A percentile compares a stretch with the other conserved stretches of the same genome.
These are phyloP conservation scores for Trichoderma parareesei DNA, from an alignment of 495 filamentous ascomycete genomes.

Conservation along the genomic window DNA sequence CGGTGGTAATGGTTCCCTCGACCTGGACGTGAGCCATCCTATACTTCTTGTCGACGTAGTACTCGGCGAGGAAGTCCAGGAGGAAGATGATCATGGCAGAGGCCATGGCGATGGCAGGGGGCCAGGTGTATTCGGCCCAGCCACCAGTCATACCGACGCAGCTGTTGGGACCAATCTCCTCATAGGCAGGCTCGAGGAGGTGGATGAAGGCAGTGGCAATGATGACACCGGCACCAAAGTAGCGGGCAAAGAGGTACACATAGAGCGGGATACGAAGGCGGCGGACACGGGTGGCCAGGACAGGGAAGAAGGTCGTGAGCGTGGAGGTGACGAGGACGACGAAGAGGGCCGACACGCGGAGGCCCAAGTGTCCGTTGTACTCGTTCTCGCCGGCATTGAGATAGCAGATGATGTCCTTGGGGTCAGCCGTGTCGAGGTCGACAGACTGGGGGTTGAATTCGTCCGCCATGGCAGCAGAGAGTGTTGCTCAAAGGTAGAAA, in stretches of 20 bases:
- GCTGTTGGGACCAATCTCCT: background rate
- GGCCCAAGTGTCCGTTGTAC: conserved; percentile 44
- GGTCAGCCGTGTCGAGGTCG: conserved; percentile 17
- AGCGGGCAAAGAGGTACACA: conserved; percentile 28
- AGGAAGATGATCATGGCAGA: conserved; percentile 56
- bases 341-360: conserved; percentile 55
- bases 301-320: background rate
- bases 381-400: conserved; percentile 20
- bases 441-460: conserved; percentile 19
- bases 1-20: conserved; percentile 2
- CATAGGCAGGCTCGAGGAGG: conserved; percentile 24
- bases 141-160: conserved; percentile 2
- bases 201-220: conserved; percentile 66
- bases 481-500: background rate
- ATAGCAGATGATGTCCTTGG: conserved; percentile 20
- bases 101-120: conserved; percentile 28
- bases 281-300: conserved; percentile 1
- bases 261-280: conserved; percentile 6
- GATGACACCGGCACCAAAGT: conserved; percentile 70
- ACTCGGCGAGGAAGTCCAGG: conserved; percentile 54
- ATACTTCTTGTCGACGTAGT: conserved; percentile 42
- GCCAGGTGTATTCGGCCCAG: conserved; percentile 13
- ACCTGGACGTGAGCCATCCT: conserved; percentile 17
- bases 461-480: conserved; percentile 7
- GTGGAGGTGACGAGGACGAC: conserved; percentile 44